phyloP scores from a whole-genome alignment of 148 eudicot species.

The Diospyros kaki region DNA sequence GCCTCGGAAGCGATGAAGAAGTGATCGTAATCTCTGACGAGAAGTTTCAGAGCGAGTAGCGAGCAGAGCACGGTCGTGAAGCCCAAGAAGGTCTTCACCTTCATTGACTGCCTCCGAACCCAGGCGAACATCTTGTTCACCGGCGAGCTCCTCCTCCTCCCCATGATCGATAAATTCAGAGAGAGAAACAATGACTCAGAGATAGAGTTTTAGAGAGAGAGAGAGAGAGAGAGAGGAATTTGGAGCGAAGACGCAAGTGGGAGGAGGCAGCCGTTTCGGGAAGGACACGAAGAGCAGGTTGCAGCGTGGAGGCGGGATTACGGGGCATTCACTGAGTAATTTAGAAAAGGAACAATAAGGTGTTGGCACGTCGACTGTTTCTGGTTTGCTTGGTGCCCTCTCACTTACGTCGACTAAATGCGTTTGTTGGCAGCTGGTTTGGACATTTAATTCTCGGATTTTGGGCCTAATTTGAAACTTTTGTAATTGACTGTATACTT shows the following conservation, averaged over 20 bases:
- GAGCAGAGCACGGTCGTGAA: slow-evolving; percentile 23
- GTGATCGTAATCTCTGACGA: slow-evolving; percentile 36
- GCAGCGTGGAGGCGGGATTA: too few relatives aligned
- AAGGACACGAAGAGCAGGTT: too few relatives aligned
- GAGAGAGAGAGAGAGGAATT: not conserved
- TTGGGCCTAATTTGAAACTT: too few relatives aligned
- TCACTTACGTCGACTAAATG: too few relatives aligned
- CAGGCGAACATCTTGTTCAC: slow-evolving; percentile 41
- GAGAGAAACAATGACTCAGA: not conserved
- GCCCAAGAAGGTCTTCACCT: slow-evolving; percentile 47
- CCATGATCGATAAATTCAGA: slow-evolving; percentile 33
- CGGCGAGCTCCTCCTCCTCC: slow-evolving; percentile 43
- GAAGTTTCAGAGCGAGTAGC: slow-evolving; percentile 42
- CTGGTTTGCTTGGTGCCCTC: too few relatives aligned
- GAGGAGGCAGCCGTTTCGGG: not conserved
- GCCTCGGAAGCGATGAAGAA: slow-evolving; percentile 71
- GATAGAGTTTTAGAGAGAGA: not conserved
- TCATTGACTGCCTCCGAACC: slow-evolving; percentile 49
- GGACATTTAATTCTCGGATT: too few relatives aligned
- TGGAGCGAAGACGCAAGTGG: not conserved
- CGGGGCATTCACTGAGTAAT: too few relatives aligned
- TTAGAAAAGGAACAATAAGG: too few relatives aligned
- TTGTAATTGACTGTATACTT: too few relatives aligned
- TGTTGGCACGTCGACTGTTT: too few relatives aligned
- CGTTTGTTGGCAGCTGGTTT: too few relatives aligned